These are phyloP conservation scores for Sordariomycetes sp. DNA, from an alignment of 2,329 filamentous ascomycete genomes.

Conservation along the genomic window DNA sequence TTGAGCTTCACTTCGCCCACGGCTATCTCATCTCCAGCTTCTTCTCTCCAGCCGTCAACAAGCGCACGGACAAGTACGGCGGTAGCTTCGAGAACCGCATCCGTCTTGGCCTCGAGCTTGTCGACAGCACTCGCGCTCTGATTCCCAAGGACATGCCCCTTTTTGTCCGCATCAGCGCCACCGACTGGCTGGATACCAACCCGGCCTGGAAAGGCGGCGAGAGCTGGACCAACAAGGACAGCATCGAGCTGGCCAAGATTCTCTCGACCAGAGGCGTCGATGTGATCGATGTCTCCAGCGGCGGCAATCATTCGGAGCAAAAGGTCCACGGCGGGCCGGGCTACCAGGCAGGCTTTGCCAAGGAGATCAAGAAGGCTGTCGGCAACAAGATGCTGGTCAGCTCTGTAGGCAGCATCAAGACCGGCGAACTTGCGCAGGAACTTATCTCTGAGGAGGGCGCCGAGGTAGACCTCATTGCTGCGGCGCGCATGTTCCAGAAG, in stretches of 20 bases:
- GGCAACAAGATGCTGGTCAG: constrained; percentile 44
- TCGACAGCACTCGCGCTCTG: constrained; percentile 48
- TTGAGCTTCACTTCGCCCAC: constrained; percentile 69
- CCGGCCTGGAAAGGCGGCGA: constrained; percentile 40
- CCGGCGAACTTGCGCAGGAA: constrained; percentile 33
- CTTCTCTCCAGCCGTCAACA: constrained; percentile 58
- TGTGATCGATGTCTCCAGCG: constrained; percentile 63
- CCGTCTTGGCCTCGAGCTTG: constrained; percentile 58
- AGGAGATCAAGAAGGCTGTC: constrained; percentile 61
- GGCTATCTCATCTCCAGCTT: constrained; percentile 66
- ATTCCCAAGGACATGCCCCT: constrained; percentile 63
- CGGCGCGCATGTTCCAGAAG: constrained; percentile 47
- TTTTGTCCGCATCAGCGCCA: constrained; percentile 64
- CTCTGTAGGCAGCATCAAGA: constrained; percentile 39
- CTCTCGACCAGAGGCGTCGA: constrained; percentile 63
- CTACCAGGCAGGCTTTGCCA: constrained; percentile 65
- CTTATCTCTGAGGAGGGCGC: constrained; percentile 30
- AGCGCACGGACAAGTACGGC: constrained; percentile 55
- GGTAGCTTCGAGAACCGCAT: constrained; percentile 62
- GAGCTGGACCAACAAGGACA: constrained; percentile 60
- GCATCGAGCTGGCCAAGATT: constrained; percentile 50
- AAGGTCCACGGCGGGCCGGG: constrained; percentile 50
- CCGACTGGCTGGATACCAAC: constrained; percentile 64
- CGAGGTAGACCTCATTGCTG: constrained; percentile 37
- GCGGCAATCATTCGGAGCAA: constrained; percentile 52